Evolutionary conservation across 768 basidiomycete genomes (phyloP), one percentile per base, ranked within the genome.

Genomic region (Leccinum disarticulatum): DNA sequence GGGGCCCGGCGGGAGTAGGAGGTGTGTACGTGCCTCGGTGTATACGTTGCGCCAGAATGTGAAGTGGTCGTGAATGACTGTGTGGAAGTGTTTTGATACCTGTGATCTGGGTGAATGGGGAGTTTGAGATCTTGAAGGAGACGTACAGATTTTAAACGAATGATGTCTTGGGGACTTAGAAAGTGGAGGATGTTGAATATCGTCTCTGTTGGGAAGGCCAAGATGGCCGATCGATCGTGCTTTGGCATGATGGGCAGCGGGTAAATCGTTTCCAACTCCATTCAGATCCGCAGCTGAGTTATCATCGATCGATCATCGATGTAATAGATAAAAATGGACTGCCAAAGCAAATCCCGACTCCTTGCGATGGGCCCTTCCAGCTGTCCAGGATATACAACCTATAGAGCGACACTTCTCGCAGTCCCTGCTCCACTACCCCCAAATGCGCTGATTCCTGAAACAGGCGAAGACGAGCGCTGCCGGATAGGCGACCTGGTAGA

Each of bases 311-410:
- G 22, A 22, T 22, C 25, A 25, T 25, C 3, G 25, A 25, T 25
- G 25, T 25, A 25, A 25, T 25, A 25, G 25, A 25, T 25, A 25
- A 22, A 22, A 22, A 22, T 1, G 22, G 22, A 22, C 22, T 22
- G 25, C 11, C 31, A 33, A 33, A 33, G 46, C 11, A 87, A 64
- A 15, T 88, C 88, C 49, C 80, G 81, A 64, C 90, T 92, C 67
- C 82, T 88, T 49, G 83, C 73, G 52, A 93, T 90, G 6, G 22
- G 22, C 87, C 87, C 52, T 75, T 78, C 85, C 88, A 91, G 68
- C 90, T 90, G 61, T 82, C 22, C 11, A 81, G 67, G 27, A 92
- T 69, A 61, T 90, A 93, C 2, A 76, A 72, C 0, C 83, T 81
- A 61, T 84, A 93, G 38, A 82, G 59, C 19, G 74, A 74, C 0